phyloP scores from a whole-genome alignment of 352 stramenopile species.

The Pythium biforme region DNA sequence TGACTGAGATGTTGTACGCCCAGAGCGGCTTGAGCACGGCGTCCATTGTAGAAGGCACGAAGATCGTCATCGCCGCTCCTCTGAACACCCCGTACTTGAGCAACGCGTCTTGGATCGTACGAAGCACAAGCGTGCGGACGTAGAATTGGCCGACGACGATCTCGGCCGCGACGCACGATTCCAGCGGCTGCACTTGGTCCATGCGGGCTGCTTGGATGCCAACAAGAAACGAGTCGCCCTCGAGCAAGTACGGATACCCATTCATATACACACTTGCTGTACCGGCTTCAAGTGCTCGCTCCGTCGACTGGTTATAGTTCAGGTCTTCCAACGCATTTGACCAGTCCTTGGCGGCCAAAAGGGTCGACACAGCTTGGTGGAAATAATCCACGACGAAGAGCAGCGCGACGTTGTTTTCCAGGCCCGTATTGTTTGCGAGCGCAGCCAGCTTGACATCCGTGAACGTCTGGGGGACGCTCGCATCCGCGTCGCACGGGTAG shows the following conservation, averaged over 20 bases:
- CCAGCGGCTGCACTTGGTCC: conserved; percentile 26
- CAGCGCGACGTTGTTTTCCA: conserved; percentile 43
- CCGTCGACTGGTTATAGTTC: conserved; percentile 28
- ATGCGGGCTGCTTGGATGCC: conserved; percentile 34
- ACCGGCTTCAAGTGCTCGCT: conserved; percentile 23
- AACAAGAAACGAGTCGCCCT: conserved; percentile 38
- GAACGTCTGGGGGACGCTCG: conserved; percentile 16
- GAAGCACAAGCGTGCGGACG: conserved; percentile 37
- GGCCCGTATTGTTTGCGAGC: conserved; percentile 24
- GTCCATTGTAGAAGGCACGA: conserved; percentile 22
- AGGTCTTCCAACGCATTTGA: conserved; percentile 30
- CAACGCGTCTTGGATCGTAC: conserved; percentile 30
- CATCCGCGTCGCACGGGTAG: conserved; percentile 32
- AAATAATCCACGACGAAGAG: conserved; percentile 47
- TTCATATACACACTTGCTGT: conserved; percentile 29
- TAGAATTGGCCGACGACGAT: conserved; percentile 41
- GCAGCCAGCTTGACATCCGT: conserved; percentile 30
- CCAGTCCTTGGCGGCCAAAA: conserved; percentile 39
- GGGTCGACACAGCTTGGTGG: conserved; percentile 33
- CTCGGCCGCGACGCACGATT: conserved; percentile 42
- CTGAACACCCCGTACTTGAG: conserved; percentile 14
- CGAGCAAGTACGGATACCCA: conserved; percentile 26
- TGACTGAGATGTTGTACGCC: conserved; percentile 29
- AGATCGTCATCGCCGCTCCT: conserved; percentile 7
- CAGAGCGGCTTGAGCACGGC: conserved; percentile 32